A percentile compares a stretch with the other conserved stretches of the same genome.
Evolutionary conservation across 169 alveolate species (phyloP).

Genomic region (Gregarina niphandrodes): DNA sequence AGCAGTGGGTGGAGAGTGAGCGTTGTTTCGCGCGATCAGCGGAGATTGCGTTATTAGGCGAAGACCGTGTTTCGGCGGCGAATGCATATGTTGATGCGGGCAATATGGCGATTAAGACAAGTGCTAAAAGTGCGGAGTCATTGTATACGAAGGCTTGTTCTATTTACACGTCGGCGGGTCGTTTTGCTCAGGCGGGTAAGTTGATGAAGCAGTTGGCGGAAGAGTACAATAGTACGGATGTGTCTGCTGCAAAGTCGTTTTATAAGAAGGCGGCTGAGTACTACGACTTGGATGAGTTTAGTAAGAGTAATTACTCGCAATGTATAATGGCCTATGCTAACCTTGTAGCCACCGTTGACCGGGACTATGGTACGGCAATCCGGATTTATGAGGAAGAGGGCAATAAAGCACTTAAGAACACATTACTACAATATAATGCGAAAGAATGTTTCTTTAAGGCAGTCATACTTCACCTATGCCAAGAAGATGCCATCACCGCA

Average conservation of each 20-base stretch:
- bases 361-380: background rate
- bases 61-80: background rate
- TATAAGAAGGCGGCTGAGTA: slow-evolving; percentile 21
- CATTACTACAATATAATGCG: slow-evolving; percentile 19
- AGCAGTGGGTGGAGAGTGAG: background rate
- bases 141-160: background rate
- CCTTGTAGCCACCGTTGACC: background rate
- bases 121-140: background rate
- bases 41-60: background rate
- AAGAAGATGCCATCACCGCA: too few relatives aligned
- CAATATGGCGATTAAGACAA: background rate
- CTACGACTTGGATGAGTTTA: slow-evolving; percentile 27
- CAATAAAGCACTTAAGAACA: slow-evolving; percentile 18
- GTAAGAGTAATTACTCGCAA: slow-evolving; percentile 1
- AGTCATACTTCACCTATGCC: slow-evolving; percentile 21
- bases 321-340: background rate
- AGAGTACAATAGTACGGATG: background rate
- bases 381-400: slow-evolving; percentile 22
- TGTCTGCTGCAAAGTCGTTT: slow-evolving; percentile 9
- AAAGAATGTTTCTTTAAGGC: slow-evolving; percentile 24
- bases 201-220: slow-evolving; percentile 1
- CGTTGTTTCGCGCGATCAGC: background rate
- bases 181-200: slow-evolving; percentile 1
- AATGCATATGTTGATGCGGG: background rate
- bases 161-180: background rate